phyloP scores from a whole-genome alignment of 139 green algal genomes.

The Tetradesmus obliquus region DNA sequence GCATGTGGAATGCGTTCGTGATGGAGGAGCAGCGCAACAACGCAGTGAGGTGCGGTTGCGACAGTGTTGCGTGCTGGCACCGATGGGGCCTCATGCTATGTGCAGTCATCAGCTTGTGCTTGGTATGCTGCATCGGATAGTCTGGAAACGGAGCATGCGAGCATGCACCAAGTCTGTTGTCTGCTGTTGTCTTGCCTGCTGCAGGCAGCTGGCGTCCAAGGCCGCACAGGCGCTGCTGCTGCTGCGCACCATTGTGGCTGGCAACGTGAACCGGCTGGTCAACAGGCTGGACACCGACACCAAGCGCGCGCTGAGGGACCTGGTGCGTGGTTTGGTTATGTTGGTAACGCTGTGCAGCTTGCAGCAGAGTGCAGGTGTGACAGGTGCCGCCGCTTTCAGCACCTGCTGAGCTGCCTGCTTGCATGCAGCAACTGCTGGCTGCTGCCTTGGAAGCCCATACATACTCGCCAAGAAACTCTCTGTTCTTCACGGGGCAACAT shows the following conservation, averaged over 20 bases:
- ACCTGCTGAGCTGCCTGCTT: no score
- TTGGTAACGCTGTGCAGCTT: not conserved
- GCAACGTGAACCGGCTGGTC: conserved; percentile 71
- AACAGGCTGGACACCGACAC: conserved; percentile 54
- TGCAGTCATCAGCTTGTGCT: not conserved
- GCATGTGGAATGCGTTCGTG: conserved; percentile 72
- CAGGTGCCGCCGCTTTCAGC: no score
- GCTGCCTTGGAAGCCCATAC: not conserved
- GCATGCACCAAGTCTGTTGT: not conserved
- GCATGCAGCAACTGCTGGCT: not conserved
- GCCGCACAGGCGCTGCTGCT: conserved; percentile 77
- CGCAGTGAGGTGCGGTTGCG: conserved; percentile 50
- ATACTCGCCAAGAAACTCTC: not conserved
- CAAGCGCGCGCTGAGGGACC: conserved; percentile 43
- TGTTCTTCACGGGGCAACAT: no score
- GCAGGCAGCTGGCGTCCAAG: conserved; percentile 61
- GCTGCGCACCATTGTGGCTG: conserved; percentile 57
- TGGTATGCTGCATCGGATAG: not conserved
- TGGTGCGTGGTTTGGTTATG: conserved; percentile 24
- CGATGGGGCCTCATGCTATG: no score
- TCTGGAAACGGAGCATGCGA: not conserved
- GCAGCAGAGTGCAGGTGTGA: not conserved
- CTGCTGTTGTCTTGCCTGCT: not conserved
- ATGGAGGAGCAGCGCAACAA: conserved; percentile 74
- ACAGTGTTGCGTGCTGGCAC: not conserved